Evolutionary conservation across 768 basidiomycete species (phyloP).

Genomic region (Termitomyces sp.): DNA sequence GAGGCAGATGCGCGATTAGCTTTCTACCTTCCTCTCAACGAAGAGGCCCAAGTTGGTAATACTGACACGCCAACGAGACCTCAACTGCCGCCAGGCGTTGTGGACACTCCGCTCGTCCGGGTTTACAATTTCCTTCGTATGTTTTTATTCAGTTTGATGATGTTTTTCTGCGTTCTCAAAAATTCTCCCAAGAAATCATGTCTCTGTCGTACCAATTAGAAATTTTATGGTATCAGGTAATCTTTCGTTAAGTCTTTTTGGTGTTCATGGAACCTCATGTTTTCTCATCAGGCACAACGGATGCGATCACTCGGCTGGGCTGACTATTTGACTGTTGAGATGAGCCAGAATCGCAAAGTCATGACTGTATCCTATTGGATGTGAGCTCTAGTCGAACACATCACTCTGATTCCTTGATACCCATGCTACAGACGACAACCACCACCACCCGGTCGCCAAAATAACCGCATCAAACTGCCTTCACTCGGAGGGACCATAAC

Average conservation of each 20-base stretch:
- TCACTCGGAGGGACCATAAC: constrained; percentile 68
- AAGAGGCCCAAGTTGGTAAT: constrained; percentile 36
- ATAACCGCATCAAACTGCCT: constrained; percentile 47
- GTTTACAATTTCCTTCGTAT: constrained; percentile 87
- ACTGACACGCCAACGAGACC: constrained; percentile 40
- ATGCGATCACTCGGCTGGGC: constrained; percentile 88
- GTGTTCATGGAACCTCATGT: neutral
- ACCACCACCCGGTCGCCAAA: constrained; percentile 27
- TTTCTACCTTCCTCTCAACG: constrained; percentile 53
- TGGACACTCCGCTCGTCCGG: constrained; percentile 83
- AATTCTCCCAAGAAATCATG: constrained; percentile 73
- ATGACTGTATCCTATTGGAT: constrained; percentile 86
- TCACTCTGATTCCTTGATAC: neutral
- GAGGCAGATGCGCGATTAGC: constrained; percentile 70
- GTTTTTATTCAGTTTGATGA: constrained; percentile 21
- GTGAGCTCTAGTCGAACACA: constrained; percentile 36
- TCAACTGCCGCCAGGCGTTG: constrained; percentile 54
- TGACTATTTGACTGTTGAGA: constrained; percentile 67
- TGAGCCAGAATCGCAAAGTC: constrained; percentile 64
- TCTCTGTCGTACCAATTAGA: constrained; percentile 91
- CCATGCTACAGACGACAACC: constrained; percentile 19
- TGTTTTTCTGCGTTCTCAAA: neutral
- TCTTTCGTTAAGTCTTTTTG: constrained; percentile 2
- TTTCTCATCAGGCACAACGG: constrained; percentile 52
- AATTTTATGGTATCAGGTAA: constrained; percentile 75